These are phyloP conservation scores for Talaromyces nanjingensis DNA, from an alignment of 495 filamentous ascomycete species.

Conservation along the genomic window DNA sequence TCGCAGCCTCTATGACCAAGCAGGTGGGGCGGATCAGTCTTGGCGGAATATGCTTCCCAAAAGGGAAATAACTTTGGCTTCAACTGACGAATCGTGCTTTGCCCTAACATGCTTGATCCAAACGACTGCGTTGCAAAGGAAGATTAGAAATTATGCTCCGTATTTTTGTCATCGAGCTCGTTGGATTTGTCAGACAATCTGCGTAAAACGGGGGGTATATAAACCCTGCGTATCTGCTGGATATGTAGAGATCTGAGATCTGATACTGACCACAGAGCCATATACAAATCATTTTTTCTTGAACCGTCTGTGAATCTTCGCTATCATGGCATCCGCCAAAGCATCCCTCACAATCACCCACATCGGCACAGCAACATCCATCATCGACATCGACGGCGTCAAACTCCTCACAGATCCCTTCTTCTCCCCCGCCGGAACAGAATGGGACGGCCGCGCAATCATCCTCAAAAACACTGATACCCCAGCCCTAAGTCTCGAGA, in stretches of 20 bases:
- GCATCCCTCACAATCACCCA: constrained; percentile 26
- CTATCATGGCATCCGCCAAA: not conserved
- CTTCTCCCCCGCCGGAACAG: constrained; percentile 39
- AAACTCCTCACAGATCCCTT: constrained; percentile 48
- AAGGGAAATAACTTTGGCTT: not conserved
- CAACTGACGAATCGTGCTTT: not conserved
- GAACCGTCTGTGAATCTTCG: too few relatives aligned
- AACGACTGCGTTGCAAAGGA: too few relatives aligned
- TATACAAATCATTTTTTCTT: too few relatives aligned
- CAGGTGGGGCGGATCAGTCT: not conserved
- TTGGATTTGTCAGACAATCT: not conserved
- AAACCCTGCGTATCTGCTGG: not conserved
- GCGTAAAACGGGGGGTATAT: not conserved
- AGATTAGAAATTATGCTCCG: too few relatives aligned
- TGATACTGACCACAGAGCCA: too few relatives aligned
- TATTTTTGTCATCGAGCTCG: not conserved
- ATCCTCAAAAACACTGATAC: constrained; percentile 24
- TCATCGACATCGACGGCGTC: constrained; percentile 38
- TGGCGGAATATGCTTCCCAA: constrained; percentile 3
- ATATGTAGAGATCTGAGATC: not conserved
- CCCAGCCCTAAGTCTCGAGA: constrained; percentile 28
- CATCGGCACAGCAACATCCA: constrained; percentile 46
- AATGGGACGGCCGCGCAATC: constrained; percentile 23
- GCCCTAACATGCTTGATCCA: not conserved
- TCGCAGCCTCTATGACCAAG: not conserved